Conservation (phyloP, 2,329 filamentous ascomycete species). For the Verticillium nonalfalfae region DNA sequence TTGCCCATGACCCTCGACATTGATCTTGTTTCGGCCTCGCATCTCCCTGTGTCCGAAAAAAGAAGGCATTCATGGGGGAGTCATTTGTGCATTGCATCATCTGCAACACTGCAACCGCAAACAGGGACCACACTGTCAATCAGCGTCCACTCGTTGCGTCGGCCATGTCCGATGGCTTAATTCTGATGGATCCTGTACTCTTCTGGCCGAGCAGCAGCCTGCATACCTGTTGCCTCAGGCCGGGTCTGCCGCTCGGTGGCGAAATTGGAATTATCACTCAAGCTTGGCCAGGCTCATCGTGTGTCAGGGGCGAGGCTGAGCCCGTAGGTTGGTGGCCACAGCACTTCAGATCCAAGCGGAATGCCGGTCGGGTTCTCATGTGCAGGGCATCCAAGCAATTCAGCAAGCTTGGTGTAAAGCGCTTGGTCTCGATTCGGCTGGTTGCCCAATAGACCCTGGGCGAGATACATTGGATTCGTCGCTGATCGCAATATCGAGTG, state of each 20-base stretch:
- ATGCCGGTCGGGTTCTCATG: slow-evolving; percentile 5
- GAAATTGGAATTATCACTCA: too few relatives aligned
- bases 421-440: slow-evolving; percentile 8
- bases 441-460: slow-evolving; percentile 9
- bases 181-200: not conserved
- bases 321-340: slow-evolving; percentile 10
- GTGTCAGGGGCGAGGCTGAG: slow-evolving; percentile 8
- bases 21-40: not conserved
- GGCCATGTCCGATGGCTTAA: not conserved
- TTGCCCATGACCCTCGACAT: not conserved
- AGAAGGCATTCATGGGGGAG: not conserved
- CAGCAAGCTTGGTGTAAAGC: slow-evolving; percentile 5
- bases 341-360: slow-evolving; percentile 8
- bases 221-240: not conserved
- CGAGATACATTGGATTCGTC: slow-evolving; percentile 9
- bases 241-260: too few relatives aligned
- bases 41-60: not conserved
- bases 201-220: not conserved
- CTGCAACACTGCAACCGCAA: not conserved
- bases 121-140: not conserved
- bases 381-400: slow-evolving; percentile 5
- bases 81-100: not conserved
- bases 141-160: not conserved
- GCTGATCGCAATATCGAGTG: slow-evolving; percentile 5
- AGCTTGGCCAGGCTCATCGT: not conserved